Percentiles rank a stretch among this genome's conserved stretches.
Conservation (phyloP, 352 stramenopile species). For the Saprolegnia diclina region DNA sequence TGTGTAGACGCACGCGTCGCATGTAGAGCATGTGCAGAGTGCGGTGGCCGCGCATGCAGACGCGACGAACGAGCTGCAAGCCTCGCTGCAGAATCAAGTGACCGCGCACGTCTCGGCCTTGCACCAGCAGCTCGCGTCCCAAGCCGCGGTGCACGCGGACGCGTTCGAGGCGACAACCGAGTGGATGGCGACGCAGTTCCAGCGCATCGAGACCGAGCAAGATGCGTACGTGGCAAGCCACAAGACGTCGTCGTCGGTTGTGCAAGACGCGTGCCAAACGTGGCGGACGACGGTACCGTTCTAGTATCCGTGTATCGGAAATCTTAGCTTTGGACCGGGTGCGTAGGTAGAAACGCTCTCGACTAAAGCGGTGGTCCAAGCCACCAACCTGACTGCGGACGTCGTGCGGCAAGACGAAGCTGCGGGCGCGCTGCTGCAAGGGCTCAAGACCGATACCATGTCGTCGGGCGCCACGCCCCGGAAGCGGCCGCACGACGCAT, state of each 20-base stretch:
- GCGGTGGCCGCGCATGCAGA: no score
- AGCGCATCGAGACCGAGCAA: background rate
- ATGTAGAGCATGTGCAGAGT: no score
- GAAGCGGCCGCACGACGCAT: background rate
- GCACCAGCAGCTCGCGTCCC: background rate
- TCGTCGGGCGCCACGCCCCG: background rate
- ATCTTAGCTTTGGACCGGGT: no score
- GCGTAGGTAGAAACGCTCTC: background rate
- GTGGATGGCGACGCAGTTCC: background rate
- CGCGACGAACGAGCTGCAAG: no score
- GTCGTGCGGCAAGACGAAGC: background rate
- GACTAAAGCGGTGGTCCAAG: background rate
- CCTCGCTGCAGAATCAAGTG: background rate
- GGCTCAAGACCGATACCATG: background rate
- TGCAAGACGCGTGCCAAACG: background rate
- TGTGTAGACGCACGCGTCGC: no score
- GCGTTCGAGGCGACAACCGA: background rate
- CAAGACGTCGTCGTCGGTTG: background rate
- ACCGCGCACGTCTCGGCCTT: background rate
- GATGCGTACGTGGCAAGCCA: background rate
- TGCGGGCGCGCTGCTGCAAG: background rate
- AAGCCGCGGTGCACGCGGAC: background rate
- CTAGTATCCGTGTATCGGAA: no score
- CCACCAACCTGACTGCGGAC: background rate
- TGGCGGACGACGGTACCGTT: background rate